Evolutionary conservation across 2,329 filamentous ascomycete genomes (phyloP), one percentile per base, ranked within the genome.

Genomic region (Ascochyta rabiei): DNA sequence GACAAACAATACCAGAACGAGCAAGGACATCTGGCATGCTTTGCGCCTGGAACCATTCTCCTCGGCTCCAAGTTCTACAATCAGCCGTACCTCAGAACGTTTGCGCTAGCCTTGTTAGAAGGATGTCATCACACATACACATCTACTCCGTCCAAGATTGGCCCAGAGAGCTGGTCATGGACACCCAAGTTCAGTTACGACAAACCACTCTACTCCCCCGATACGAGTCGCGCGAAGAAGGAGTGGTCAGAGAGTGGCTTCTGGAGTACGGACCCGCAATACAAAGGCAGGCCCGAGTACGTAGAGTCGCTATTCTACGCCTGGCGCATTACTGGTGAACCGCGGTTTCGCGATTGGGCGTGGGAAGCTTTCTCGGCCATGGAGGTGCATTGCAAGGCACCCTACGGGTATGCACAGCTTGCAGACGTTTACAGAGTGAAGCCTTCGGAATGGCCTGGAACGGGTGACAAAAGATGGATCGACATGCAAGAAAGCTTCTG

Each of bases 251-350:
- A 52, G 1, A 56, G 53, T 35, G 75, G 73, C 21, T 71, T 75
- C 59, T 77, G 74, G 74, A 60, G 65, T 12, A 64, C 57, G 2
- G 61, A 76, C 30, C 45, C 73, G 9, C 19, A 49, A 15, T 77
- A 72, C 60, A 69, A 68, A 33, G 71, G 74, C 15, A 68, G 75
- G 1, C 74, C 75, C 3, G 75, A 77, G 60, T 77, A 77, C 47
- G 66, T 76, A 3, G 75, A 77, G 50, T 69, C 65, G 4, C 55
- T 78, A 9, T 78, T 78, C 62, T 76, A 76, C 49, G 75, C 73
- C 6, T 77, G 69, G 64, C 73, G 76, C 50, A 72, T 77, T 40
- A 77, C 74, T 0, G 76, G 76, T 33, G 68, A 77, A 37, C 51
- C 65, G 19, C 69, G 75, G 3, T 78, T 74, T 37, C 70, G 75